A percentile compares a stretch with the other conserved stretches of the same genome.
phyloP scores from a whole-genome alignment of 306 rosid genomes.

The Ormosia emarginata region DNA sequence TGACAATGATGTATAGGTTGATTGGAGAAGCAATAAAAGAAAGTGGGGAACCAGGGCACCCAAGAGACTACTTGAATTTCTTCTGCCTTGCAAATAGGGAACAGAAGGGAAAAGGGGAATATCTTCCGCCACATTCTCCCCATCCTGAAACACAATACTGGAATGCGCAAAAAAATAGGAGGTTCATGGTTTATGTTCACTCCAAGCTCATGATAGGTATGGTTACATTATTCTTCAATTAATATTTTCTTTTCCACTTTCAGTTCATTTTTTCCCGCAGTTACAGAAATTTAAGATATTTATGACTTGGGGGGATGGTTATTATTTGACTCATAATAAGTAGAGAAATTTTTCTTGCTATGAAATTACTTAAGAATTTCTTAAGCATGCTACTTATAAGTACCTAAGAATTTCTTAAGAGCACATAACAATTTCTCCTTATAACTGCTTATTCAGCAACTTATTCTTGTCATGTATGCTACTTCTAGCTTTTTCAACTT shows the following conservation, averaged over 20 bases:
- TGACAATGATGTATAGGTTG: constrained; percentile 82
- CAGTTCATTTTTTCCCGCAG: not conserved
- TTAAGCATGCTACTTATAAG: too few relatives aligned
- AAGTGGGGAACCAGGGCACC: constrained; percentile 59
- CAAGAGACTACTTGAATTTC: constrained; percentile 89
- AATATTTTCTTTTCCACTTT: not conserved
- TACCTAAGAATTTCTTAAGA: too few relatives aligned
- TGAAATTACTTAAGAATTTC: too few relatives aligned
- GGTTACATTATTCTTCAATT: not conserved
- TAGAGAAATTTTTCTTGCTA: too few relatives aligned
- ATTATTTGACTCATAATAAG: too few relatives aligned
- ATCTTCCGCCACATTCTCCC: constrained; percentile 70
- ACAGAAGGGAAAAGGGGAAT: constrained; percentile 50
- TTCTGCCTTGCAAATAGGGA: constrained; percentile 95
- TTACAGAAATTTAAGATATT: not conserved
- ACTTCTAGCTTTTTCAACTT: not conserved
- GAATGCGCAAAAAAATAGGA: constrained; percentile 76
- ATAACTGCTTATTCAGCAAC: too few relatives aligned
- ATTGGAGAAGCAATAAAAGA: constrained; percentile 81
- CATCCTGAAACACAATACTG: constrained; percentile 64
- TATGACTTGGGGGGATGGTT: too few relatives aligned
- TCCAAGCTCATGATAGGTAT: constrained; percentile 98
- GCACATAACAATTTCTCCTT: too few relatives aligned
- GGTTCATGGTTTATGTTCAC: constrained; percentile 97
- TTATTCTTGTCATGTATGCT: not conserved